Conservation (phyloP, 352 stramenopile genomes). For the Globisporangium heterothallicum region DNA sequence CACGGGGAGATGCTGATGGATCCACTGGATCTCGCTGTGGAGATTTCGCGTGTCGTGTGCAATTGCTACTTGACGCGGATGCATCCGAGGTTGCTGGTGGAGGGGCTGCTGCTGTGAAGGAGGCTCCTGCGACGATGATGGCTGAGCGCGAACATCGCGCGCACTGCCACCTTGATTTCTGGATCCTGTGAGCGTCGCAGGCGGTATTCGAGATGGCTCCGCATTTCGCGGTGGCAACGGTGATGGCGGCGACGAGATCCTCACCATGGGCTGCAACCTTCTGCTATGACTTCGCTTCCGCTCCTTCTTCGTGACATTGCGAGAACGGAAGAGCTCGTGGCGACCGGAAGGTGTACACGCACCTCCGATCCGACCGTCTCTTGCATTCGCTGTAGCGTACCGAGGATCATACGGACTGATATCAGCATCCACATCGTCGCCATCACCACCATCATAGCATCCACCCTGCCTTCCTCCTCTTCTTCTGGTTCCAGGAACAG, state of each 20-base stretch:
- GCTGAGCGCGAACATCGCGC: background rate
- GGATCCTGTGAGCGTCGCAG: no score
- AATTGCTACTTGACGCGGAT: no score
- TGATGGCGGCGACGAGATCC: background rate
- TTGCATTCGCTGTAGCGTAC: background rate
- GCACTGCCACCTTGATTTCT: background rate
- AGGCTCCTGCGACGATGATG: background rate
- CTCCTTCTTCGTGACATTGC: background rate
- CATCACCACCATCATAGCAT: background rate
- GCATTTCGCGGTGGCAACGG: background rate
- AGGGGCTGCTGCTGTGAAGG: background rate
- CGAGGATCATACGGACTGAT: conserved; percentile 11
- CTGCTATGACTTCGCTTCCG: background rate
- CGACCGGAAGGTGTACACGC: background rate
- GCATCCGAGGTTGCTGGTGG: no score
- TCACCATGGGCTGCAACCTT: background rate
- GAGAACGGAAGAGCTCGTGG: background rate
- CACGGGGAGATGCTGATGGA: conserved; percentile 53
- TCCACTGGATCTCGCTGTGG: conserved; percentile 46
- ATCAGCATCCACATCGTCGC: background rate
- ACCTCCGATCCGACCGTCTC: background rate
- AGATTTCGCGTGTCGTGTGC: conserved; percentile 6
- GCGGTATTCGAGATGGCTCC: no score
- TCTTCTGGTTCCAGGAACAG: background rate
- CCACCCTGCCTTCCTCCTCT: background rate